These are phyloP conservation scores for Emmonsiellopsis sp. DNA, from an alignment of 2,329 filamentous ascomycete genomes.

Conservation along the genomic window DNA sequence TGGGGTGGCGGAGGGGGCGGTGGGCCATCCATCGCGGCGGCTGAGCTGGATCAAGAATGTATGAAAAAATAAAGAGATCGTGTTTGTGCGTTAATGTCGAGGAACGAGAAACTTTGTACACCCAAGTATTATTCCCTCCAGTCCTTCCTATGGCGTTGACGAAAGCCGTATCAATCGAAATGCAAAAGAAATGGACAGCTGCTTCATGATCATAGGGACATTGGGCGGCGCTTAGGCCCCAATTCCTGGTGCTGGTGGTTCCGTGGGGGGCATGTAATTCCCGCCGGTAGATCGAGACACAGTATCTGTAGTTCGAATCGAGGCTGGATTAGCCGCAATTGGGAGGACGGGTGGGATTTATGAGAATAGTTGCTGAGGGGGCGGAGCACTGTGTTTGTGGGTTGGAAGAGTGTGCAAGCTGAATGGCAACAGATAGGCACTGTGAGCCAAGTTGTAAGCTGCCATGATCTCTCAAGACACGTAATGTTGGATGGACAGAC, in stretches of 20 bases:
- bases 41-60: neutral
- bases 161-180: neutral
- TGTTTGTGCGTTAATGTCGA: neutral
- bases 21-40: slow-evolving; percentile 25
- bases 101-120: neutral
- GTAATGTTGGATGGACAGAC: too few relatives aligned
- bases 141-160: neutral
- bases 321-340: neutral
- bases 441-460: too few relatives aligned
- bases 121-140: neutral
- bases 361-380: too few relatives aligned
- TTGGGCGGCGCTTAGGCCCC: slow-evolving; percentile 2
- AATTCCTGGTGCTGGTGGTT: neutral
- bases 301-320: neutral
- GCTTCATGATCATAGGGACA: neutral
- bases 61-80: neutral
- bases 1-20: slow-evolving; percentile 73
- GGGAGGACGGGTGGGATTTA: too few relatives aligned
- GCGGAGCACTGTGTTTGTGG: too few relatives aligned
- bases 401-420: too few relatives aligned
- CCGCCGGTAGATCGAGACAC: neutral
- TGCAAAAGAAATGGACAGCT: neutral
- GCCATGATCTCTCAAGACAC: too few relatives aligned
- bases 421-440: too few relatives aligned
- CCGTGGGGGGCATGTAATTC: neutral